These are phyloP conservation scores for Cryphonectria parasitica DNA, from an alignment of 2,329 filamentous ascomycete genomes.

Conservation along the genomic window DNA sequence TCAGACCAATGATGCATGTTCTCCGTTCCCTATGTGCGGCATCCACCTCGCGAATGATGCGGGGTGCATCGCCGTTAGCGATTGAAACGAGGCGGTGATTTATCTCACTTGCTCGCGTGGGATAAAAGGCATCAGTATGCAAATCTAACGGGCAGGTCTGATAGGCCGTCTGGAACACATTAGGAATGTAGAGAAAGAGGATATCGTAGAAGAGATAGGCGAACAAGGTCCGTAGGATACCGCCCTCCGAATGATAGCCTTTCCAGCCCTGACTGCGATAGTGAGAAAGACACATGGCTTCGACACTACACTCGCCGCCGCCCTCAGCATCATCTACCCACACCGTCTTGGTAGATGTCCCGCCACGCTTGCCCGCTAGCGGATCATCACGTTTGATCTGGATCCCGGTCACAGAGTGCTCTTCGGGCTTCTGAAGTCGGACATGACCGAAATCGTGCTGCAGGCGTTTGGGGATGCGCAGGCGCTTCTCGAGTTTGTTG, in stretches of 20 bases:
- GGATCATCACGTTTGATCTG: slow-evolving; percentile 69
- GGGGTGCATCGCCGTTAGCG: slow-evolving; percentile 75
- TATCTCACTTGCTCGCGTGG: slow-evolving; percentile 83
- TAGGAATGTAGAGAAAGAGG: slow-evolving; percentile 89
- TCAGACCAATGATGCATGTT: slow-evolving; percentile 88
- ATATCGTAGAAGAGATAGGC: slow-evolving; percentile 92
- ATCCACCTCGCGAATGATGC: slow-evolving; percentile 71
- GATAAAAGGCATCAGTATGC: slow-evolving; percentile 90
- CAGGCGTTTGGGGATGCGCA: slow-evolving; percentile 80
- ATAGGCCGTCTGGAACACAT: slow-evolving; percentile 95
- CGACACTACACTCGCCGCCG: slow-evolving; percentile 79
- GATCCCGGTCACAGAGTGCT: slow-evolving; percentile 76
- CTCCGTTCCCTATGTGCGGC: slow-evolving; percentile 67
- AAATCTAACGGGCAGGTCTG: slow-evolving; percentile 93
- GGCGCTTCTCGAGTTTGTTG: slow-evolving; percentile 82
- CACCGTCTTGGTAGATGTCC: slow-evolving; percentile 71
- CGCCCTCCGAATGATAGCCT: slow-evolving; percentile 90
- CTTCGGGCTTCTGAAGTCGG: slow-evolving; percentile 72
- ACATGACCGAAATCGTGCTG: slow-evolving; percentile 95
- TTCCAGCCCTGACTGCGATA: slow-evolving; percentile 88
- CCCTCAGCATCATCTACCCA: slow-evolving; percentile 81
- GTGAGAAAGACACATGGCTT: slow-evolving; percentile 89
- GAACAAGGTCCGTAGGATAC: slow-evolving; percentile 88
- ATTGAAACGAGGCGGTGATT: slow-evolving; percentile 86
- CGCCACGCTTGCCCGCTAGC: slow-evolving; percentile 41